A percentile compares a stretch with the other conserved stretches of the same genome.
phyloP scores from a whole-genome alignment of 345 rosid species.

The Eucalyptus urophylla region DNA sequence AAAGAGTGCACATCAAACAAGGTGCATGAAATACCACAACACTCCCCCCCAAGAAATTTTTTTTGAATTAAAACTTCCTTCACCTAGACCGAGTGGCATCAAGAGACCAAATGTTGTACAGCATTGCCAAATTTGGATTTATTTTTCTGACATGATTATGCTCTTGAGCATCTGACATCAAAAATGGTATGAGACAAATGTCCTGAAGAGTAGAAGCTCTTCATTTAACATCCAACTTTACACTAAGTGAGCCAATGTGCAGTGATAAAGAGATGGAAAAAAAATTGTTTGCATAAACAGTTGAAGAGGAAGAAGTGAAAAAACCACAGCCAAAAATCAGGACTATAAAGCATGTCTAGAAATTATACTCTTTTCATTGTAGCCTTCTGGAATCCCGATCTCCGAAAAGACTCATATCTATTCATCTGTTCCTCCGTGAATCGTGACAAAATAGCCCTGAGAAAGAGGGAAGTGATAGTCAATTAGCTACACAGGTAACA shows the following conservation, averaged over 20 bases:
- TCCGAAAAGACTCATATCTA: slow-evolving; percentile 83
- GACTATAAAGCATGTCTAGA: neutral
- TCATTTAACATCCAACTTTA: neutral
- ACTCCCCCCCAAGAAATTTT: neutral
- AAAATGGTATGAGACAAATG: neutral
- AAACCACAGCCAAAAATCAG: neutral
- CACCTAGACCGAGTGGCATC: neutral
- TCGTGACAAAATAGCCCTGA: slow-evolving; percentile 67
- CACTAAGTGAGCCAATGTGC: neutral
- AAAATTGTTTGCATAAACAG: neutral
- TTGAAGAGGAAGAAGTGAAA: neutral
- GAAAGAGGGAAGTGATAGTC: neutral
- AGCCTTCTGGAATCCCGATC: slow-evolving; percentile 91
- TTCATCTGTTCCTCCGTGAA: slow-evolving; percentile 82
- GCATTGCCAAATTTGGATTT: neutral
- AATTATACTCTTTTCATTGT: slow-evolving; percentile 76
- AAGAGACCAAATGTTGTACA: neutral
- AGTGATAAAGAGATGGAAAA: neutral
- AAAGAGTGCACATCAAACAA: neutral
- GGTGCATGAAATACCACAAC: neutral
- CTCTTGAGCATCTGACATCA: neutral
- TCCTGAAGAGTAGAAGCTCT: neutral
- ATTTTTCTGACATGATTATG: neutral
- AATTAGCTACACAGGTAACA: neutral
- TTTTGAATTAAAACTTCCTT: neutral